phyloP scores from a whole-genome alignment of 805 yeast genomes.

The Metschnikowia arizonensis region DNA sequence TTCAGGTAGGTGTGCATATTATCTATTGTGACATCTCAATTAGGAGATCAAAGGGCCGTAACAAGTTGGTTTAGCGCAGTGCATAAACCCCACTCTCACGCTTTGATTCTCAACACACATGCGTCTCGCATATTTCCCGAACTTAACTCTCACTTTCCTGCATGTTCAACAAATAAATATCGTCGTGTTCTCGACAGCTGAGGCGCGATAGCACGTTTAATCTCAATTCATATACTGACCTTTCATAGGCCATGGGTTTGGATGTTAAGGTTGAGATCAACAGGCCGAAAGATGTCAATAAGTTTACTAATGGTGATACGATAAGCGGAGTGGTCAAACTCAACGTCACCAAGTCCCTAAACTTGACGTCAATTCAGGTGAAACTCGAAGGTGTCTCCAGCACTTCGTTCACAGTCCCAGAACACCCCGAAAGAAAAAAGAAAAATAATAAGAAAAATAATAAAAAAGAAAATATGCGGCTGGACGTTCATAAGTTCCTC shows the following conservation, averaged over 20 bases:
- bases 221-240: not conserved
- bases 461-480: constrained; percentile 20
- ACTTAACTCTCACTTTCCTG: too few species aligned
- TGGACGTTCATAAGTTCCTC: constrained; percentile 44
- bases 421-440: constrained; percentile 4
- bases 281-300: constrained; percentile 23
- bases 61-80: too few species aligned
- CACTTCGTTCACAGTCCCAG: constrained; percentile 33
- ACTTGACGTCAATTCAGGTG: constrained; percentile 46
- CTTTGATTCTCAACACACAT: too few species aligned
- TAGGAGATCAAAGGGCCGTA: too few species aligned
- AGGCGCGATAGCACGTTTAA: not conserved
- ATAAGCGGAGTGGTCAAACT: constrained; percentile 40
- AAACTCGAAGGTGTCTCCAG: constrained; percentile 48
- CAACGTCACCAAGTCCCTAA: constrained; percentile 37
- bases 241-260: constrained; percentile 17
- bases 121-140: too few species aligned
- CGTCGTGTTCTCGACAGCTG: too few species aligned
- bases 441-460: constrained; percentile 8
- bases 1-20: too few species aligned
- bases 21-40: too few species aligned
- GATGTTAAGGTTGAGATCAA: constrained; percentile 34
- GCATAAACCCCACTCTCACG: too few species aligned
- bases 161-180: too few species aligned
- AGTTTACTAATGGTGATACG: constrained; percentile 46